A percentile compares a stretch with the other conserved stretches of the same genome.
These are phyloP conservation scores for Penicillium sp. DNA, from an alignment of 2,329 filamentous ascomycete genomes.

Conservation along the genomic window DNA sequence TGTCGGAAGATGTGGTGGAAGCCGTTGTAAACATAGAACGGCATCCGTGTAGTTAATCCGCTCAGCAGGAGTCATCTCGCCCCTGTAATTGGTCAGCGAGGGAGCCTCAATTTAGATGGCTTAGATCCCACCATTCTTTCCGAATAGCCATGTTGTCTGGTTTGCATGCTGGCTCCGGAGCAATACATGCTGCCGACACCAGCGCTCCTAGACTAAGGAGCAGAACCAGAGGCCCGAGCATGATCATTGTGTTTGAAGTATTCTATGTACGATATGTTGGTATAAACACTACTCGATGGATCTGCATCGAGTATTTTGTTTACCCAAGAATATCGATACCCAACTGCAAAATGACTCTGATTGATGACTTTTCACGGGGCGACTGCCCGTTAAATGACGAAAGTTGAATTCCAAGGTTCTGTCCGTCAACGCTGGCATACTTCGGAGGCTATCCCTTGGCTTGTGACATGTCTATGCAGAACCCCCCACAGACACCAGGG, in stretches of 20 bases:
- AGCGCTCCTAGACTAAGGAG: neutral
- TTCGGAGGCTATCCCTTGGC: neutral
- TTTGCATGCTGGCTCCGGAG: neutral
- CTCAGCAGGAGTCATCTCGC: constrained; percentile 15
- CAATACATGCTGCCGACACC: neutral
- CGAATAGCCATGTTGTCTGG: neutral
- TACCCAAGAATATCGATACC: too few relatives aligned
- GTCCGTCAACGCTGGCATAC: neutral
- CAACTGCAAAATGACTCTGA: neutral
- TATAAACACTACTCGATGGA: neutral
- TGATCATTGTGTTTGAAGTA: neutral
- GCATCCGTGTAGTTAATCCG: constrained; percentile 27
- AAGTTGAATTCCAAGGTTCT: neutral
- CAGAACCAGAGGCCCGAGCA: neutral
- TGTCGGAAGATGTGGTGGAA: constrained; percentile 18
- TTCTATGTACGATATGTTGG: neutral
- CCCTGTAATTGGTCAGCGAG: constrained; percentile 11
- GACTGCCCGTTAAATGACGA: neutral
- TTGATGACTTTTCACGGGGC: neutral
- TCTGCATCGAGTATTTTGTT: neutral
- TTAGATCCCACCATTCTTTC: neutral
- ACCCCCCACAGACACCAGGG: neutral
- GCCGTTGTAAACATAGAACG: constrained; percentile 22
- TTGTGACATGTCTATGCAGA: neutral
- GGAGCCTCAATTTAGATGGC: neutral